These are phyloP conservation scores for Magnaporthales sp. DNA, from an alignment of 2,329 filamentous ascomycete genomes.

Conservation along the genomic window DNA sequence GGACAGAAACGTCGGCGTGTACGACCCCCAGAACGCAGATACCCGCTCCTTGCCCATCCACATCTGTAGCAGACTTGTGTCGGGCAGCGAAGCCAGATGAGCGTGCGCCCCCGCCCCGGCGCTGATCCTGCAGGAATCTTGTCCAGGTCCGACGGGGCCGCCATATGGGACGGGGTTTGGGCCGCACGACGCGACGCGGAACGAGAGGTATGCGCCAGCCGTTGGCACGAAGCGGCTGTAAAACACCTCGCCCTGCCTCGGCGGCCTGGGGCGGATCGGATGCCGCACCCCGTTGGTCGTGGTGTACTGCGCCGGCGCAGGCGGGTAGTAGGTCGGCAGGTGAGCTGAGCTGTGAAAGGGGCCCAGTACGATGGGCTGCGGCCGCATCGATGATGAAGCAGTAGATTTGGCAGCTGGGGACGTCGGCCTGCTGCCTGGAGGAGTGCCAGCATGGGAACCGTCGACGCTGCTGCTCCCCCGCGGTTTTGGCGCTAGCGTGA, in stretches of 20 bases:
- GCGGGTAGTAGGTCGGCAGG: constrained; percentile 85
- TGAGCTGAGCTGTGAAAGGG: constrained; percentile 79
- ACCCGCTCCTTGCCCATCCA: constrained; percentile 90
- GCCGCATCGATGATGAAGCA: constrained; percentile 11
- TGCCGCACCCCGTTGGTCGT: constrained; percentile 74
- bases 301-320: constrained; percentile 71
- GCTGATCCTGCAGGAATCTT: neutral
- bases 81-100: constrained; percentile 36
- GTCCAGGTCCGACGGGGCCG: neutral
- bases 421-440: constrained; percentile 41
- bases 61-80: constrained; percentile 57
- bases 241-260: constrained; percentile 82
- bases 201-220: constrained; percentile 75
- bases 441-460: constrained; percentile 37
- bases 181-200: constrained; percentile 72
- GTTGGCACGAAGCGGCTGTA: constrained; percentile 84
- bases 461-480: constrained; percentile 15
- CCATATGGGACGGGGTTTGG: constrained; percentile 24
- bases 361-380: constrained; percentile 29
- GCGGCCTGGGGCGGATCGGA: constrained; percentile 79
- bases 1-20: constrained; percentile 57
- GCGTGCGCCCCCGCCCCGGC: constrained; percentile 23
- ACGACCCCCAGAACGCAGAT: constrained; percentile 72
- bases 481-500: constrained; percentile 60
- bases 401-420: constrained; percentile 30